These are phyloP conservation scores for Mycena indigotica DNA, from an alignment of 768 basidiomycete species.

Conservation along the genomic window DNA sequence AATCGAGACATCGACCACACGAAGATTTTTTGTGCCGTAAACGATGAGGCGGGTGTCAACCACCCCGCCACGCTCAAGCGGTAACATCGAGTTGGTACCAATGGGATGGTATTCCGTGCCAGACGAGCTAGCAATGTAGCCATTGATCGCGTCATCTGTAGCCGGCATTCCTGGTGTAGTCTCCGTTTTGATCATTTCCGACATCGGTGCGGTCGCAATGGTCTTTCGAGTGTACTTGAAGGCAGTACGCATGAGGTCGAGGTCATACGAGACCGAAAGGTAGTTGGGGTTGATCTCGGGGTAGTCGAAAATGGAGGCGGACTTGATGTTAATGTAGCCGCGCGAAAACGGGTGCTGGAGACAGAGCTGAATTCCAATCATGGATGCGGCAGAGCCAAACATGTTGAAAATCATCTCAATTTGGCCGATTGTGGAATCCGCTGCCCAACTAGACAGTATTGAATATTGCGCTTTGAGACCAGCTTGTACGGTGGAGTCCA, in stretches of 20 bases:
- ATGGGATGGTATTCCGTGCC: constrained; percentile 17
- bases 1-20: constrained; percentile 35
- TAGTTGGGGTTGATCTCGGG: constrained; percentile 24
- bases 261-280: constrained; percentile 21
- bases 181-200: constrained; percentile 5
- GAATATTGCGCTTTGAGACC: constrained; percentile 22
- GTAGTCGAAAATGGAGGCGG: constrained; percentile 12
- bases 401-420: constrained; percentile 25
- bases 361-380: constrained; percentile 21
- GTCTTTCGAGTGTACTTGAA: constrained; percentile 19
- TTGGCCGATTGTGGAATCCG: constrained; percentile 14
- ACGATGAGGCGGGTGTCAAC: constrained; percentile 45
- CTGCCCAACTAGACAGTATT: constrained; percentile 9
- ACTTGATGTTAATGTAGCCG: constrained; percentile 17
- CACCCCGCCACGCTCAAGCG: constrained; percentile 31
- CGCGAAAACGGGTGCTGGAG: constrained; percentile 23
- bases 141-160: constrained; percentile 15
- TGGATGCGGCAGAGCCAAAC: constrained; percentile 8
- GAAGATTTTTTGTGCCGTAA: constrained; percentile 47
- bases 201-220: constrained; percentile 13
- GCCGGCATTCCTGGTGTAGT: constrained; percentile 7
- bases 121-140: constrained; percentile 10
- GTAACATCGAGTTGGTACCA: constrained; percentile 28
- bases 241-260: constrained; percentile 18
- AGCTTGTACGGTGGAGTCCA: constrained; percentile 19